Base-by-base conservation (phyloP, 495 filamentous ascomycete species). In the Amphirosellinia nigrospora region DNA sequence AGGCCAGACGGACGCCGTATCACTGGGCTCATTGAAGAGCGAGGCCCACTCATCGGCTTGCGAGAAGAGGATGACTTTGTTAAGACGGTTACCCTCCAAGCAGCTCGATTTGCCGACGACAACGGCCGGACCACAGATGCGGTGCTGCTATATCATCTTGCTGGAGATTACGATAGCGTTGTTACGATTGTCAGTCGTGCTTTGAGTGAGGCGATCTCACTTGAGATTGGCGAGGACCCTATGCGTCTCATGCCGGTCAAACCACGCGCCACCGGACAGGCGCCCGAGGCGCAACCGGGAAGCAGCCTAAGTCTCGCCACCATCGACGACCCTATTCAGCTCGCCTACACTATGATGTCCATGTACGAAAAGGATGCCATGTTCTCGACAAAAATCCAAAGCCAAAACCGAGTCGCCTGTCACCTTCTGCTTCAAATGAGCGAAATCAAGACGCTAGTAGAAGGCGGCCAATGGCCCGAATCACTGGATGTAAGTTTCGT, bases 141-240 rank as follows among this genome's bases (percentile, higher is more conserved):
- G 1, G 95, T 98, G 6, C 85, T 99, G 56, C 82, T 99, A 46
- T 98, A 96, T 76, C 94, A 98, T 78, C 86, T 99, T 43, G 94
- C 95, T 0, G 93, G 93, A 74, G 93, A 99, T 74, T 98, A 96
- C 77, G 94, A 98, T 73, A 92, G 87, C 67, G 96, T 98, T 48
- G 88, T 98, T 66, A 81, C 87, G 50, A 94, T 97, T 72, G 88
- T 97, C 71, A 97, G 95, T 79, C 90, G 93, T 36, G 89, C 94
- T n/a, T 83, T 98, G 34, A 94, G 94, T 28, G 94, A 97, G 77
- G 90, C 93, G 38, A 87, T 97, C 68, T 88, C 92, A 19, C 83
- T 93, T 13, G 92, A 96, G 66, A 83, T 98, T 58, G 94, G 93
- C 56, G 88, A 92, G 71, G 89, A 93, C 55, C 86, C 87, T 23